Evolutionary conservation across 805 yeast genomes (phyloP).

Genomic region (Candida sanyiensis): DNA sequence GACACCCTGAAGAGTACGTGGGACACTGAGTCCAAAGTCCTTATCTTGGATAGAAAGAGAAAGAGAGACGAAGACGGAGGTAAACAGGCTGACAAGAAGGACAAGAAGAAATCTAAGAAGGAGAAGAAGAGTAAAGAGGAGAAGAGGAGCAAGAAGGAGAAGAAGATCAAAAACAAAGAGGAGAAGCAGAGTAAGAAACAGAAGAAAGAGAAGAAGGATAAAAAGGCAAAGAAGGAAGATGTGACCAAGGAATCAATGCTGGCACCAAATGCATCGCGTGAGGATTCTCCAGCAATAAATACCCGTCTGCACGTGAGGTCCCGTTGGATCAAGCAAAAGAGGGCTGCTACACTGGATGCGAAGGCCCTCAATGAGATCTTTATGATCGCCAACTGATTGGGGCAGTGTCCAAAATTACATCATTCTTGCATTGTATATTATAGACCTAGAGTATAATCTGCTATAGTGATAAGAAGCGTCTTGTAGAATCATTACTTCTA

Average conservation of each 20-base stretch:
- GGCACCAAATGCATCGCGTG: conserved; percentile 30
- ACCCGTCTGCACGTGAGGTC: conserved; percentile 74
- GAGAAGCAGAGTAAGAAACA: conserved; percentile 29
- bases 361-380: conserved; percentile 88
- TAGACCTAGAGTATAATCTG: too few species aligned
- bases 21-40: conserved; percentile 51
- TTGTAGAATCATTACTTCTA: too few species aligned
- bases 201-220: conserved; percentile 26
- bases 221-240: conserved; percentile 27
- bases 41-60: conserved; percentile 28
- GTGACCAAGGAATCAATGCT: conserved; percentile 39
- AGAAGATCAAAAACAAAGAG: conserved; percentile 25
- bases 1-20: conserved; percentile 79
- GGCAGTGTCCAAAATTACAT: background rate
- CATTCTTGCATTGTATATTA: background rate
- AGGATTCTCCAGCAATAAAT: conserved; percentile 32
- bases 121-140: conserved; percentile 24
- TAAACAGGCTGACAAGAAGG: conserved; percentile 24
- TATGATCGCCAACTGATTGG: conserved; percentile 59
- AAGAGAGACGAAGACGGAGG: conserved; percentile 27
- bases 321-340: conserved; percentile 82
- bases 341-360: conserved; percentile 86
- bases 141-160: conserved; percentile 25
- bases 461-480: too few species aligned
- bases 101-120: conserved; percentile 28